Conservation (phyloP, 192 early-diverging fungal genomes). For the Podila minutissima region DNA sequence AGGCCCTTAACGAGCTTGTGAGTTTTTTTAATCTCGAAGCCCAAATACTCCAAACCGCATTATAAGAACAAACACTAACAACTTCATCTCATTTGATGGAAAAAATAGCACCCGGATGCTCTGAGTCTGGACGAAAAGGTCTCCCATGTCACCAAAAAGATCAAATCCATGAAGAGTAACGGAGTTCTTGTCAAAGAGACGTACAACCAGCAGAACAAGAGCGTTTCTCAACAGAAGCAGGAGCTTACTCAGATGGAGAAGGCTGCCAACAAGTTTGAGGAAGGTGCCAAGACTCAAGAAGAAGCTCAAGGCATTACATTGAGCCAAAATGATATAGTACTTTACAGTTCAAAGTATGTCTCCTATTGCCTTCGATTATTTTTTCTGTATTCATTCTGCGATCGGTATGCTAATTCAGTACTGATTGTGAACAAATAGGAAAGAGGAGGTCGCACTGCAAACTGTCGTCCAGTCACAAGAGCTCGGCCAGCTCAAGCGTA, state of each 20-base stretch:
- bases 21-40: neutral
- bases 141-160: slow-evolving; percentile 74
- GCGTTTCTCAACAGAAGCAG: slow-evolving; percentile 56
- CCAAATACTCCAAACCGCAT: too few species aligned
- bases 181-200: slow-evolving; percentile 26
- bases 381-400: too few species aligned
- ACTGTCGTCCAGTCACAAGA: slow-evolving; percentile 78
- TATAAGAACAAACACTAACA: too few species aligned
- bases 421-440: slow-evolving; percentile 57
- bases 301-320: slow-evolving; percentile 37
- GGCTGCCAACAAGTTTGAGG: slow-evolving; percentile 64
- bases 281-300: slow-evolving; percentile 47
- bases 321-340: slow-evolving; percentile 54
- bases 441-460: slow-evolving; percentile 73
- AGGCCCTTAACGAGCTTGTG: slow-evolving; percentile 76
- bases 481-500: slow-evolving; percentile 72
- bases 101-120: slow-evolving; percentile 66
- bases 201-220: slow-evolving; percentile 21
- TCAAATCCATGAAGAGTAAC: slow-evolving; percentile 59
- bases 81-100: neutral
- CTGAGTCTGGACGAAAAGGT: slow-evolving; percentile 80
- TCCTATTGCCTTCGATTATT: neutral
- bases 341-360: slow-evolving; percentile 63
- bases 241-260: slow-evolving; percentile 62
- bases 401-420: too few species aligned